phyloP scores from a whole-genome alignment of 208 protist species.

The Tritrichomonas musculus region DNA sequence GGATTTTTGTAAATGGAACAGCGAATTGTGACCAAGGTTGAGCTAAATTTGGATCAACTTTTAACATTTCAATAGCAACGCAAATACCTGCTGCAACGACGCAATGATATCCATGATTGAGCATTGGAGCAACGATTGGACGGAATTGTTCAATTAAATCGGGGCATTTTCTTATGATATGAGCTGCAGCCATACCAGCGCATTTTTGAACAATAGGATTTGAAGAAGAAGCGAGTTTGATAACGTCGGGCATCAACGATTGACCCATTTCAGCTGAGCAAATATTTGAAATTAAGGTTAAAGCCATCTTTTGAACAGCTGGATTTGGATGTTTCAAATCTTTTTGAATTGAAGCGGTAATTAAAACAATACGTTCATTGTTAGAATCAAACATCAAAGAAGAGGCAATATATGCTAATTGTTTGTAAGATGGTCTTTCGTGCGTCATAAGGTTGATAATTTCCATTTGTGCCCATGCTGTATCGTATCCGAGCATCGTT shows the following conservation, averaged over 20 bases:
- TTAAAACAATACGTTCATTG: constrained; percentile 13
- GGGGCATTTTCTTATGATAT: not conserved
- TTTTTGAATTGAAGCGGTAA: not conserved
- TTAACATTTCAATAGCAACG: not conserved
- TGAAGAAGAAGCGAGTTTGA: not conserved
- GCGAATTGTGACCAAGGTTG: not conserved
- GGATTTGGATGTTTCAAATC: not conserved
- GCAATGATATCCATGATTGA: not conserved
- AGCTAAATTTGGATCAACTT: constrained; percentile 5
- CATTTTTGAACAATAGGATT: not conserved
- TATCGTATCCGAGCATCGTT: not conserved
- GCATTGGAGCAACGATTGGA: not conserved
- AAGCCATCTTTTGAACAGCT: not conserved
- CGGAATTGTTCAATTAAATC: not conserved
- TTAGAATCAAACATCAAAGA: not conserved
- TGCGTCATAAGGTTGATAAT: constrained; percentile 10
- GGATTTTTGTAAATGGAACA: not conserved
- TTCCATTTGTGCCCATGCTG: constrained; percentile 32
- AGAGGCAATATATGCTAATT: constrained; percentile 17
- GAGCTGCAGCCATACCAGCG: not conserved
- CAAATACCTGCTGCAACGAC: not conserved
- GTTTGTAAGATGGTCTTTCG: not conserved
- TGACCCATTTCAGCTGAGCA: not conserved
- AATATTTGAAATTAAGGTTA: constrained; percentile 1
- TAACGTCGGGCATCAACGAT: not conserved